Evolutionary conservation across 495 filamentous ascomycete genomes (phyloP).

Genomic region (Penicillium silybi): DNA sequence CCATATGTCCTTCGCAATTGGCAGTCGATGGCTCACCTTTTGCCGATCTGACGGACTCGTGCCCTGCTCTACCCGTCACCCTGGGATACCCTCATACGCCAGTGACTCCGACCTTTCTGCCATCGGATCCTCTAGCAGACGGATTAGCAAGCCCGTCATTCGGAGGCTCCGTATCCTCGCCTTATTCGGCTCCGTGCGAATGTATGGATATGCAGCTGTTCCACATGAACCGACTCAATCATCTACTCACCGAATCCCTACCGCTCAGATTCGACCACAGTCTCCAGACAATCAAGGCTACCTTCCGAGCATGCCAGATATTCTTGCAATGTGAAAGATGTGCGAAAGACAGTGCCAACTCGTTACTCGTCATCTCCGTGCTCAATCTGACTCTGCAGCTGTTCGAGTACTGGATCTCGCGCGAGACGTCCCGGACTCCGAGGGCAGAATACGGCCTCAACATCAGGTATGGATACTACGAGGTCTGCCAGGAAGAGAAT

Average conservation of each 20-base stretch:
- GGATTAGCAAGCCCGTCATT: constrained; percentile 30
- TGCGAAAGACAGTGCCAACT: constrained; percentile 31
- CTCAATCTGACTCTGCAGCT: constrained; percentile 35
- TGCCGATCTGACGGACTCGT: constrained; percentile 17
- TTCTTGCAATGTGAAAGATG: constrained; percentile 38
- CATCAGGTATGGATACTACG: constrained; percentile 39
- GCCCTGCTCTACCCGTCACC: constrained; percentile 16
- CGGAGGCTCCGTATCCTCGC: constrained; percentile 21
- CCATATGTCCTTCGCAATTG: constrained; percentile 21
- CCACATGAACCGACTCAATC: constrained; percentile 34
- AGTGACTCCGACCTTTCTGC: constrained; percentile 36
- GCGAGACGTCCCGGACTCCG: constrained; percentile 18
- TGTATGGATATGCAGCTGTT: constrained; percentile 34
- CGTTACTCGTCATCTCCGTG: constrained; percentile 30
- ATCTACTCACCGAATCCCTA: constrained; percentile 27
- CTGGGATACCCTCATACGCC: constrained; percentile 26
- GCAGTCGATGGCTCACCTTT: constrained; percentile 18
- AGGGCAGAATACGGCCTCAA: constrained; percentile 18
- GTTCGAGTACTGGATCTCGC: constrained; percentile 35
- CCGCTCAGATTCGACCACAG: constrained; percentile 37
- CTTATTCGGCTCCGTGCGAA: constrained; percentile 25
- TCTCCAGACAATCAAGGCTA: constrained; percentile 33
- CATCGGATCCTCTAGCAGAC: constrained; percentile 29
- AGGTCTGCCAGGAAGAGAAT: constrained; percentile 33
- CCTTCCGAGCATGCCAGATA: constrained; percentile 30